phyloP scores from a whole-genome alignment of 306 rosid genomes.

The Lathyrus oleraceus region DNA sequence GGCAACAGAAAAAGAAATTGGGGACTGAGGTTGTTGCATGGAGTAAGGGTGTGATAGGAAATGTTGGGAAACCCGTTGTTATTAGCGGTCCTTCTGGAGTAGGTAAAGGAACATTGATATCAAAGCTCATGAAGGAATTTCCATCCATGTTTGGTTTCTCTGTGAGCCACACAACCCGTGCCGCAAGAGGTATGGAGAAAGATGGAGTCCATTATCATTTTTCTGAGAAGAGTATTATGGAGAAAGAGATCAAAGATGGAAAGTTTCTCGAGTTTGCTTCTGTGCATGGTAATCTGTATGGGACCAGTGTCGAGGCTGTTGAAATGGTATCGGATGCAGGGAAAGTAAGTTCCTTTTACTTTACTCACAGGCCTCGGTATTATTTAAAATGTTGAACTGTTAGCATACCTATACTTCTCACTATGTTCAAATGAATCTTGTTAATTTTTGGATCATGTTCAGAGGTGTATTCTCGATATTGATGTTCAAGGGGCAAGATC shows the following conservation, averaged over 20 bases:
- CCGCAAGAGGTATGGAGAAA: slow-evolving; percentile 69
- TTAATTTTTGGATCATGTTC: slow-evolving; percentile 33
- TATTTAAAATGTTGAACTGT: slow-evolving; percentile 4
- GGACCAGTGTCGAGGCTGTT: slow-evolving; percentile 92
- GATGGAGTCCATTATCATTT: slow-evolving; percentile 93
- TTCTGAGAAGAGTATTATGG: slow-evolving; percentile 67
- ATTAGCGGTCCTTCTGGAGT: slow-evolving; percentile 95
- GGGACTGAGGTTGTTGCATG: slow-evolving; percentile 88
- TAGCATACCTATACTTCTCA: background rate
- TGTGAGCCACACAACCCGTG: slow-evolving; percentile 96
- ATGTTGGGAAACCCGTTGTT: slow-evolving; percentile 70
- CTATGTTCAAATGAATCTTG: background rate
- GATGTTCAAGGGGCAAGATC: slow-evolving; percentile 96
- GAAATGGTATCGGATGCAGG: slow-evolving; percentile 77
- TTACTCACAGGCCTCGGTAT: background rate
- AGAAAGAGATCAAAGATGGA: slow-evolving; percentile 70
- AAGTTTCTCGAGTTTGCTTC: slow-evolving; percentile 88
- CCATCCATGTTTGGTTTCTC: slow-evolving; percentile 92
- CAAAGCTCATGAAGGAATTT: slow-evolving; percentile 83
- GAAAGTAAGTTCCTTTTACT: slow-evolving; percentile 51
- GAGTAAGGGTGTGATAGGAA: slow-evolving; percentile 80
- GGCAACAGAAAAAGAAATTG: slow-evolving; percentile 52
- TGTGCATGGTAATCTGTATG: slow-evolving; percentile 88
- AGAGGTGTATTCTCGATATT: slow-evolving; percentile 93
- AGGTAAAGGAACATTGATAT: slow-evolving; percentile 87